These are phyloP conservation scores for Malassezia vespertilionis DNA, from an alignment of 1,284 basidiomycete species.

Conservation along the genomic window DNA sequence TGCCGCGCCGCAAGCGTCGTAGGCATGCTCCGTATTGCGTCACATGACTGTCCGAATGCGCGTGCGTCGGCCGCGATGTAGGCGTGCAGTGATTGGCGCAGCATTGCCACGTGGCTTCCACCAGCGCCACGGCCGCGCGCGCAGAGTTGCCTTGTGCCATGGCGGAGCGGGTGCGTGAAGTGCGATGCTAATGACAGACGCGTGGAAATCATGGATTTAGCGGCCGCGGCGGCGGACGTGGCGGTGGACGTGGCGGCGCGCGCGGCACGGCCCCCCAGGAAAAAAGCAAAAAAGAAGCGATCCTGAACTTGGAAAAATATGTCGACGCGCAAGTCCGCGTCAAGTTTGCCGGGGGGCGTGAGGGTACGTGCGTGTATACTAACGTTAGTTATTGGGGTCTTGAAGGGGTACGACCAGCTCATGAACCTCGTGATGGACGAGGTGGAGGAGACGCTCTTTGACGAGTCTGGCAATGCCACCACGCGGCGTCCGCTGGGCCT, in stretches of 20 bases:
- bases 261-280: slow-evolving; percentile 49
- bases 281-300: slow-evolving; percentile 85
- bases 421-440: slow-evolving; percentile 90
- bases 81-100: too few species aligned
- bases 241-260: slow-evolving; percentile 12
- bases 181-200: background rate
- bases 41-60: too few species aligned
- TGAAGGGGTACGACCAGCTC: slow-evolving; percentile 94
- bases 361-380: slow-evolving; percentile 65
- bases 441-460: slow-evolving; percentile 60
- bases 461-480: slow-evolving; percentile 28
- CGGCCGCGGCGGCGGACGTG: slow-evolving; percentile 11
- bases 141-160: too few species aligned
- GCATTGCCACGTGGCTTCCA: too few species aligned
- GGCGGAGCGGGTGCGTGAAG: slow-evolving; percentile 14
- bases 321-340: slow-evolving; percentile 82
- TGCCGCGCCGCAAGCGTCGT: too few species aligned
- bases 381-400: slow-evolving; percentile 65
- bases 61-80: too few species aligned
- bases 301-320: slow-evolving; percentile 88
- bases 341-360: slow-evolving; percentile 89
- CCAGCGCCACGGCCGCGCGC: too few species aligned
- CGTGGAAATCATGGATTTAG: background rate
- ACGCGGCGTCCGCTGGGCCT: slow-evolving; percentile 37
- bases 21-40: too few species aligned